Evolutionary conservation across 1,139 yeast species (phyloP).

Genomic region (Candida sanyaensis): DNA sequence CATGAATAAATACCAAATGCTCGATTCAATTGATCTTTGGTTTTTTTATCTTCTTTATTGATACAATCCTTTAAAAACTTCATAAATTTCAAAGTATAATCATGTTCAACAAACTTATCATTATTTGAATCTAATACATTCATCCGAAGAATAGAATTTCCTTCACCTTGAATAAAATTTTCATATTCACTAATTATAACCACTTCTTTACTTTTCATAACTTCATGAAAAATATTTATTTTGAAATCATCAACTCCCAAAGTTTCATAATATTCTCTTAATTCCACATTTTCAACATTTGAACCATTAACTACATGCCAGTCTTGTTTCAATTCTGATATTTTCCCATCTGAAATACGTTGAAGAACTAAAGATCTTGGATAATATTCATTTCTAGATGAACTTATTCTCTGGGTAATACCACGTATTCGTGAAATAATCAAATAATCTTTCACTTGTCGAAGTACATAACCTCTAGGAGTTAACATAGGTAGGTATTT

Average conservation of each 20-base stretch:
- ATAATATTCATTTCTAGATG: not conserved
- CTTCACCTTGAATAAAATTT: not conserved
- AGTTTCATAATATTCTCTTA: not conserved
- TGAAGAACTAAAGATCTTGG: slow-evolving; percentile 5
- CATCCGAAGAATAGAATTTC: not conserved
- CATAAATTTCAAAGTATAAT: slow-evolving; percentile 5
- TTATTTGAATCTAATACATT: not conserved
- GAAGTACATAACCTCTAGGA: slow-evolving; percentile 9
- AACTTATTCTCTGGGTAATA: not conserved
- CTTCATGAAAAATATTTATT: not conserved
- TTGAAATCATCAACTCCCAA: not conserved
- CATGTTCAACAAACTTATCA: not conserved
- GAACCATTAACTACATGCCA: slow-evolving; percentile 1
- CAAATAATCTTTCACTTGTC: slow-evolving; percentile 2
- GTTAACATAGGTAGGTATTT: slow-evolving; percentile 7
- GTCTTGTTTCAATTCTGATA: slow-evolving; percentile 4
- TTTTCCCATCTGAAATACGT: slow-evolving; percentile 2
- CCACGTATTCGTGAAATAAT: slow-evolving; percentile 7
- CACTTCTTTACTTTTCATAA: not conserved
- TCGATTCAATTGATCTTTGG: not conserved
- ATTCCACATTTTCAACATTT: not conserved
- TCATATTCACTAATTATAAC: not conserved
- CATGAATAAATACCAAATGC: slow-evolving; percentile 7
- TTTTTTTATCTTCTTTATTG: not conserved
- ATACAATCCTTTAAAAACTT: slow-evolving; percentile 5